Evolutionary conservation across 768 basidiomycete genomes (phyloP).

Genomic region (Multifurca ochricompacta): DNA sequence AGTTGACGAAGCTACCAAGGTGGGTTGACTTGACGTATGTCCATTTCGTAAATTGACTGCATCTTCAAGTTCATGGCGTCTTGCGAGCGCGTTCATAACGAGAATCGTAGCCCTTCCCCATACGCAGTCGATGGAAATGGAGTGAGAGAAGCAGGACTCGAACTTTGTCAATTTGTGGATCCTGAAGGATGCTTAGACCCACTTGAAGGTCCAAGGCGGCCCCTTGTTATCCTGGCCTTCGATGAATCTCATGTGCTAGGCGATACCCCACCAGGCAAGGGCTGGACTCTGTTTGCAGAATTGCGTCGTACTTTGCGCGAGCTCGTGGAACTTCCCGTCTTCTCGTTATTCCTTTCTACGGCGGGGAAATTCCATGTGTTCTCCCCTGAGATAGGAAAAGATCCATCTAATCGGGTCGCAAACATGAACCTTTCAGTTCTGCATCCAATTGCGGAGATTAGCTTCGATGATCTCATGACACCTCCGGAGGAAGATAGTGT

Average conservation of each 20-base stretch:
- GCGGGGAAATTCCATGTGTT: not conserved
- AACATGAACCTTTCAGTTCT: not conserved
- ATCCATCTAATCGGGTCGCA: not conserved
- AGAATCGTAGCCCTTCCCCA: no score
- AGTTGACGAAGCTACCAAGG: no score
- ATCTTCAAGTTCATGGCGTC: not conserved
- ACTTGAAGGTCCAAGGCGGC: not conserved
- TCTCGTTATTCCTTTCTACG: not conserved
- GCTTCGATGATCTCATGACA: not conserved
- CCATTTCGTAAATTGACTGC: no score
- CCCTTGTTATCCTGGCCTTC: not conserved
- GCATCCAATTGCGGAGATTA: not conserved
- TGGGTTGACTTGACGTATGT: no score
- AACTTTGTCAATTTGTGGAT: not conserved
- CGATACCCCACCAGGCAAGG: accelerated
- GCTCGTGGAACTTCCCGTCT: not conserved
- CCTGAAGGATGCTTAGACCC: not conserved
- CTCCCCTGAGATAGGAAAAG: not conserved
- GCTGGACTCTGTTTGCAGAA: not conserved
- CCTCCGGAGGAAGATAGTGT: not conserved
- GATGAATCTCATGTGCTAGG: not conserved
- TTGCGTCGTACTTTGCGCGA: not conserved
- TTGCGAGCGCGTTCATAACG: no score
- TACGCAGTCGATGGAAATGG: no score
- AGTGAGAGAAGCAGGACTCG: not conserved